Evolutionary conservation across 495 filamentous ascomycete species (phyloP).

Genomic region (Xylaria palmicola): DNA sequence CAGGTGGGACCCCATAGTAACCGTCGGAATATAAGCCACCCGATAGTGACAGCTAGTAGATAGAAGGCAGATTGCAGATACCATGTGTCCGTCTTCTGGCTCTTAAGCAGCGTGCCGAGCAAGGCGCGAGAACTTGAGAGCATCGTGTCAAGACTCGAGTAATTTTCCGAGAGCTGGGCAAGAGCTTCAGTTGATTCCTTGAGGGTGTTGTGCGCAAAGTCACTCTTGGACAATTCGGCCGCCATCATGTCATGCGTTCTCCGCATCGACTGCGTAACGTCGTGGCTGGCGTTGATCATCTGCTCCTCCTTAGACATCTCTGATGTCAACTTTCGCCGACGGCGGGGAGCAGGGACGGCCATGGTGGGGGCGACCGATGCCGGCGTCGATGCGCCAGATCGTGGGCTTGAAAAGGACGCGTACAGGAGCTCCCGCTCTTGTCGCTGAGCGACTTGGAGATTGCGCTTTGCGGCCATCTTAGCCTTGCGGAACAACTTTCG

Average conservation of each 20-base stretch:
- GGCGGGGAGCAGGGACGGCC: constrained; percentile 9
- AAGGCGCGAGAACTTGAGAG: constrained; percentile 71
- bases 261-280: constrained; percentile 81
- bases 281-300: constrained; percentile 67
- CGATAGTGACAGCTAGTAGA: constrained; percentile 69
- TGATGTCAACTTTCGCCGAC: constrained; percentile 18
- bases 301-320: constrained; percentile 59
- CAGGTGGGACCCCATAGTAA: constrained; percentile 86
- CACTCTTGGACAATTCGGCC: constrained; percentile 74
- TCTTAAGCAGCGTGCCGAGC: constrained; percentile 73
- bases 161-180: constrained; percentile 72
- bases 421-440: constrained; percentile 78
- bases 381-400: constrained; percentile 36
- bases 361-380: constrained; percentile 23
- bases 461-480: constrained; percentile 76
- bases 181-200: constrained; percentile 79
- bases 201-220: constrained; percentile 86
- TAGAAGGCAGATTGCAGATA: constrained; percentile 88
- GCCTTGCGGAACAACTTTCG: constrained; percentile 78
- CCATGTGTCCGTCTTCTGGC: constrained; percentile 95
- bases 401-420: constrained; percentile 51
- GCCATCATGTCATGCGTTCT: constrained; percentile 84
- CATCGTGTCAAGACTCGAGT: constrained; percentile 73
- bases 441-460: constrained; percentile 66
- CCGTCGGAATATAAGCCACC: constrained; percentile 82